phyloP scores from a whole-genome alignment of 768 basidiomycete genomes.

The Mycena vulgaris region DNA sequence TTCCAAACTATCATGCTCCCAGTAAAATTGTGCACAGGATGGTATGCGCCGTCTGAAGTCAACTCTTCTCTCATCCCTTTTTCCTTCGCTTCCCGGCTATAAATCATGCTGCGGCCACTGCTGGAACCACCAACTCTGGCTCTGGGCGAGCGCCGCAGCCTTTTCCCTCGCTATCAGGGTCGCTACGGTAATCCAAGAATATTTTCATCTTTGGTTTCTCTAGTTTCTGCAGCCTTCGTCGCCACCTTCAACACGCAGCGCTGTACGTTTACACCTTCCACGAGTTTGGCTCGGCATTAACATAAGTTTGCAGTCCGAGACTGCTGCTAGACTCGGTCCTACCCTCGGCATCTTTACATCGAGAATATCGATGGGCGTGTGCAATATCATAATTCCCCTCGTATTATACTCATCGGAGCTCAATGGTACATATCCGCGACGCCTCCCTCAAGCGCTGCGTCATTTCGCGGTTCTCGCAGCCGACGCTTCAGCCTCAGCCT shows the following conservation, averaged over 20 bases:
- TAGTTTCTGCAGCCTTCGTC: conserved; percentile 37
- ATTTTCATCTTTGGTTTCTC: conserved; percentile 12
- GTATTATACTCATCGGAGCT: conserved; percentile 17
- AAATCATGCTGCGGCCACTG: too few relatives aligned
- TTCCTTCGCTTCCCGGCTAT: too few relatives aligned
- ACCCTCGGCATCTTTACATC: conserved; percentile 36
- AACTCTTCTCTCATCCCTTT: too few relatives aligned
- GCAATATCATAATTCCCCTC: conserved; percentile 28
- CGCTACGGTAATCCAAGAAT: conserved; percentile 44
- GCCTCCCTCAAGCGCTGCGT: conserved; percentile 34
- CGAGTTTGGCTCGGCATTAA: neutral
- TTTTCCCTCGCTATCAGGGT: too few relatives aligned
- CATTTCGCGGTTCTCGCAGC: conserved; percentile 35
- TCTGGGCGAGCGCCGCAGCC: too few relatives aligned
- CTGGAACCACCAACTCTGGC: too few relatives aligned
- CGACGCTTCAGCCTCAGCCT: conserved; percentile 24
- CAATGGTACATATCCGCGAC: conserved; percentile 31
- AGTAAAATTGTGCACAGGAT: too few relatives aligned
- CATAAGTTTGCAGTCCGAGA: conserved; percentile 33
- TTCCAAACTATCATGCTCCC: too few relatives aligned
- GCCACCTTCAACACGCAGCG: conserved; percentile 41
- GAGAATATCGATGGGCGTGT: conserved; percentile 29
- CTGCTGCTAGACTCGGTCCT: conserved; percentile 36
- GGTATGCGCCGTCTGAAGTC: too few relatives aligned
- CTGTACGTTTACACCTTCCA: conserved; percentile 29